Evolutionary conservation across 2,329 filamentous ascomycete genomes (phyloP).

Genomic region (Diaporthe helianthi): DNA sequence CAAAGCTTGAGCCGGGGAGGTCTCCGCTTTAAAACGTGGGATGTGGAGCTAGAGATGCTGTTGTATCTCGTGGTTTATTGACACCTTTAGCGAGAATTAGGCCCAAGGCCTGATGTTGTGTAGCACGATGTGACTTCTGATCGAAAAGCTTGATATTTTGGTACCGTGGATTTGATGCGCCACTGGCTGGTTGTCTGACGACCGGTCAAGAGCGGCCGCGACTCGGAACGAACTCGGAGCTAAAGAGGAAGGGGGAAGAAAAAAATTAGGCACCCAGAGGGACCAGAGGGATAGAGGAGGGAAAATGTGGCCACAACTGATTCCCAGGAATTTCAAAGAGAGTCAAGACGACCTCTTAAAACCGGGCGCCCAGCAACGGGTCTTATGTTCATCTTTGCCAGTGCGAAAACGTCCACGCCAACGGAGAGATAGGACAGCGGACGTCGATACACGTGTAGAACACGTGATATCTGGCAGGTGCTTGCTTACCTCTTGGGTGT

Average conservation of each 20-base stretch:
- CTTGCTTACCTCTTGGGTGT: neutral
- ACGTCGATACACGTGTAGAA: constrained; percentile 37
- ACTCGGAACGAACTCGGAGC: neutral
- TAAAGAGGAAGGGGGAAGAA: no score
- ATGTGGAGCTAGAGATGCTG: constrained; percentile 7
- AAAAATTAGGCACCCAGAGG: no score
- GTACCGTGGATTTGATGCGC: neutral
- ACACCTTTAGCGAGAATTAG: constrained; percentile 7
- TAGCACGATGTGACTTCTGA: constrained; percentile 9
- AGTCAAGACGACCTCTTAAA: constrained; percentile 42
- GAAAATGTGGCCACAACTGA: constrained; percentile 43
- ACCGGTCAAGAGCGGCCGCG: neutral
- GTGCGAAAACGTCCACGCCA: constrained; percentile 39
- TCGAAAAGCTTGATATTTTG: neutral
- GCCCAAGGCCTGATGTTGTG: neutral
- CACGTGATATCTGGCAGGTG: constrained; percentile 37
- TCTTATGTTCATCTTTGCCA: constrained; percentile 39
- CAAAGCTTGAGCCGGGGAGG: neutral
- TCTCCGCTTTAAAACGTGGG: constrained; percentile 15
- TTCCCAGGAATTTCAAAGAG: constrained; percentile 41
- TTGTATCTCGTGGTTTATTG: constrained; percentile 12
- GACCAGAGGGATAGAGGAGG: neutral
- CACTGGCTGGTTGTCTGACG: neutral
- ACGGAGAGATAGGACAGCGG: constrained; percentile 36
- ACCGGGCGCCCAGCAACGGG: constrained; percentile 45